Evolutionary conservation across 345 rosid genomes (phyloP).

Genomic region (Eucalyptus microcorys): DNA sequence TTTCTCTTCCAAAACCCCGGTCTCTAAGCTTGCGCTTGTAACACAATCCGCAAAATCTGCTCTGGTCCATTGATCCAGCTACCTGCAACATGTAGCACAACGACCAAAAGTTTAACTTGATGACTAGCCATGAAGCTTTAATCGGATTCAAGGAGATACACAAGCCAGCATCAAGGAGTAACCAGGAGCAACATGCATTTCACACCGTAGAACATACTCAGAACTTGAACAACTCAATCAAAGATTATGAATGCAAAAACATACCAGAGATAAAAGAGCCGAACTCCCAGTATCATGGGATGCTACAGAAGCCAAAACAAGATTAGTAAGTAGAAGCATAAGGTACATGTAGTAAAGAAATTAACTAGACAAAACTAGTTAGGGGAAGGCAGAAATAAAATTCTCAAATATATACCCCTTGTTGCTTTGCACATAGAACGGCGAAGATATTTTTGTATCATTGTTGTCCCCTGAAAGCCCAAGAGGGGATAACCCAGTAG

Average conservation of each 20-base stretch:
- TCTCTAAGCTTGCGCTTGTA: conserved; percentile 1
- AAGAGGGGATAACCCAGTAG: conserved; percentile 9
- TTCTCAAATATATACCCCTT: not conserved
- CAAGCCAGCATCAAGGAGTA: not conserved
- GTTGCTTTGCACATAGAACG: not conserved
- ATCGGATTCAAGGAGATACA: not conserved
- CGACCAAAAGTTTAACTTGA: not conserved
- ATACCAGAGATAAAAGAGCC: not conserved
- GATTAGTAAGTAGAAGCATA: not conserved
- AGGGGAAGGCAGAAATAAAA: not conserved
- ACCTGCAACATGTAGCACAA: not conserved
- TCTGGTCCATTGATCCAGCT: not conserved
- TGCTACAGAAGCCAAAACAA: not conserved
- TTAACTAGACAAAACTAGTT: not conserved
- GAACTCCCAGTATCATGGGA: not conserved
- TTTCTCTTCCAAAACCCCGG: not conserved
- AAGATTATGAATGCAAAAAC: not conserved
- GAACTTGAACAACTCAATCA: no score
- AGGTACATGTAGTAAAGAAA: not conserved
- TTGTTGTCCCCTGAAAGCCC: conserved; percentile 12
- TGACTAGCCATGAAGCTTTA: not conserved
- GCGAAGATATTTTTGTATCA: conserved; percentile 5
- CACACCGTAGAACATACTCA: not conserved
- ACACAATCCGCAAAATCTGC: not conserved
- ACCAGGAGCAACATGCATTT: not conserved